Base-by-base conservation (phyloP, 441 rosid genomes). In the Croton setiger region DNA sequence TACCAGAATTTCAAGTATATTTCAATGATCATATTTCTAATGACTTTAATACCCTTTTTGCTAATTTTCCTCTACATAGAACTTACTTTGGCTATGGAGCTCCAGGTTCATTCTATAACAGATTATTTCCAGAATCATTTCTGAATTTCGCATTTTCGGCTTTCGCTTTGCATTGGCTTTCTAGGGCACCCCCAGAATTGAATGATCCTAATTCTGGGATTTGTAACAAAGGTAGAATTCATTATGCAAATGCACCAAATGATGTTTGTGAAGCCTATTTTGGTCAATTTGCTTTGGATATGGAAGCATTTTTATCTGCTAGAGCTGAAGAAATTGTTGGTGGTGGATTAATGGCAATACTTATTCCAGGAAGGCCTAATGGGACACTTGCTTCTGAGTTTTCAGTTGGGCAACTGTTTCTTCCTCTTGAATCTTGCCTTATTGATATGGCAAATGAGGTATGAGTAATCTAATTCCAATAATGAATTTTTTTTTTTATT, bases 31-130 rank as follows among this genome's bases (percentile, higher is more conserved):
- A 64, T 35, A 20, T 62, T 9, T 63, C 62, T 35, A 76, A 74
- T 60, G 80, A 81, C 37, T 81, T 81, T 61, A 79, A 82, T 64
- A 75, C 78, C 21, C 83, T 75, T 27, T 82, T 82, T 68, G 66
- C 14, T 20, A 53, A 68, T 10, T 69, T 76, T 36, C 73, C 81
- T 20, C 45, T 27, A 0, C 0, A 55, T 14, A 43, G 54, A 9
- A 20, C 27, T 21, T 76, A 74, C 51, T 72, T 74, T 57, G 48
- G 43, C 2, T 68, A 62, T 0, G 78, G 79, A 39, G 76, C 74
- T 18, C 83, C 81, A 6, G 79, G 85, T 1, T 65, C 74, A 4
- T 82, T 79, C 52, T 23, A 51, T 51, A 23, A 23, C 55, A 51
- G 55, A 51, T 51, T 51, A 18, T 51, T 51, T 51, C 55, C 18